These are phyloP conservation scores for Spencermartinsiella europaea DNA, from an alignment of 805 yeast species.

Conservation along the genomic window DNA sequence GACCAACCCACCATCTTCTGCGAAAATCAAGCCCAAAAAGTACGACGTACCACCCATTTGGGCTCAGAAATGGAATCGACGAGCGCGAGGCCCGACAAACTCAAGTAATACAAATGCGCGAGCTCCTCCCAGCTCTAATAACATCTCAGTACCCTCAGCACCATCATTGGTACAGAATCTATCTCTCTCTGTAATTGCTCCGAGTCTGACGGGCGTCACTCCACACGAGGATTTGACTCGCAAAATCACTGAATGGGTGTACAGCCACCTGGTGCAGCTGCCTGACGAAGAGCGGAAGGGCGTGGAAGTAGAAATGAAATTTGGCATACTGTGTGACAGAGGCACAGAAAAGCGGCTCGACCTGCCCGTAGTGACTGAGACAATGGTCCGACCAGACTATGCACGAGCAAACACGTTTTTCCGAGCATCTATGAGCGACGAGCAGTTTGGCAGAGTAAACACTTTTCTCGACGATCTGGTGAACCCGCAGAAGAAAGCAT, in stretches of 20 bases:
- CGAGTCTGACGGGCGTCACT: slow-evolving; percentile 65
- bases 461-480: slow-evolving; percentile 21
- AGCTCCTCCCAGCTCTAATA: neutral
- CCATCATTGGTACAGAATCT: neutral
- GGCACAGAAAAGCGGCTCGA: slow-evolving; percentile 24
- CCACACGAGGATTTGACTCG: slow-evolving; percentile 79
- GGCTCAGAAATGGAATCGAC: slow-evolving; percentile 72
- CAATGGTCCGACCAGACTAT: slow-evolving; percentile 28
- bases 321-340: slow-evolving; percentile 30
- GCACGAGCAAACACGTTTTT: slow-evolving; percentile 25
- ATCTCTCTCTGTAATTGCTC: slow-evolving; percentile 35
- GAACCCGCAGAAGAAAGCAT: slow-evolving; percentile 9
- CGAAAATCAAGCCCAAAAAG: slow-evolving; percentile 49
- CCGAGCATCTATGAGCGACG: slow-evolving; percentile 26
- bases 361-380: slow-evolving; percentile 31
- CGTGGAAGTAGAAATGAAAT: slow-evolving; percentile 44
- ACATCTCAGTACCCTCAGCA: neutral
- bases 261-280: slow-evolving; percentile 56
- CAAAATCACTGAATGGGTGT: slow-evolving; percentile 83
- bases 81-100: neutral
- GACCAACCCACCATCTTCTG: neutral
- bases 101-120: neutral
- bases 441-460: slow-evolving; percentile 21
- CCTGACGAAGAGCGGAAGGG: slow-evolving; percentile 19
- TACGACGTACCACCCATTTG: slow-evolving; percentile 69